phyloP scores from a whole-genome alignment of 164 flowering plant species.

The grape (Vitis vinifera) region DNA sequence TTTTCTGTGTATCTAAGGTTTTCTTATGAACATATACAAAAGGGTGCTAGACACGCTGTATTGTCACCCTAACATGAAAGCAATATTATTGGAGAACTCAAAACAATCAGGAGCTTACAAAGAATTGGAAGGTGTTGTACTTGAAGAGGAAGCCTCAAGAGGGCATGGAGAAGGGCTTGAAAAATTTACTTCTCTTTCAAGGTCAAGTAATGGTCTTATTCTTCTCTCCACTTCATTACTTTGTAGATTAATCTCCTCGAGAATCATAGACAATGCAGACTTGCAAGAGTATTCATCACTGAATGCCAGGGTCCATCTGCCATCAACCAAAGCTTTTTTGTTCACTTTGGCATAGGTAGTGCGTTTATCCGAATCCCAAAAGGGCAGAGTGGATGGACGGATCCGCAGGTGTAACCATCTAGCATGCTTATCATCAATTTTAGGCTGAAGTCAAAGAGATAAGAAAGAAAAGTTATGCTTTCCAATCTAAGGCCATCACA shows the following conservation, averaged over 20 bases:
- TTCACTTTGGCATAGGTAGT: constrained; percentile 37
- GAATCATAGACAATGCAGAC: constrained; percentile 67
- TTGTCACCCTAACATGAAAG: constrained; percentile 23
- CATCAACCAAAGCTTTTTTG: constrained; percentile 75
- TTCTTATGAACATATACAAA: constrained; percentile 33
- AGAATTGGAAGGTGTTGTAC: constrained; percentile 22
- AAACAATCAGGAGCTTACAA: constrained; percentile 18
- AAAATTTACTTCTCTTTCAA: constrained; percentile 30
- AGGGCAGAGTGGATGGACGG: constrained; percentile 81
- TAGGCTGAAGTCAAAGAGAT: constrained; percentile 52
- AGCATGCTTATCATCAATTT: constrained; percentile 77
- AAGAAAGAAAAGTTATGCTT: background rate
- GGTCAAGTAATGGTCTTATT: constrained; percentile 61
- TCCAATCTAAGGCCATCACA: no score
- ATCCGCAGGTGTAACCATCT: constrained; percentile 92
- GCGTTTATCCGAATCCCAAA: constrained; percentile 45
- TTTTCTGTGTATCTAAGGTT: constrained; percentile 23
- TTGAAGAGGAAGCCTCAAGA: constrained; percentile 24
- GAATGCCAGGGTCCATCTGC: constrained; percentile 96
- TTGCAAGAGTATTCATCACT: constrained; percentile 77
- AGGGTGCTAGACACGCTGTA: constrained; percentile 25
- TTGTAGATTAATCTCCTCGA: constrained; percentile 59
- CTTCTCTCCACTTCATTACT: constrained; percentile 70
- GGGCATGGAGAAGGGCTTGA: constrained; percentile 11
- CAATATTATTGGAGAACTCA: constrained; percentile 25